Percentiles rank a stretch among this genome's conserved stretches.
Conservation (phyloP, 495 filamentous ascomycete genomes). For the Neurospora discreta region DNA sequence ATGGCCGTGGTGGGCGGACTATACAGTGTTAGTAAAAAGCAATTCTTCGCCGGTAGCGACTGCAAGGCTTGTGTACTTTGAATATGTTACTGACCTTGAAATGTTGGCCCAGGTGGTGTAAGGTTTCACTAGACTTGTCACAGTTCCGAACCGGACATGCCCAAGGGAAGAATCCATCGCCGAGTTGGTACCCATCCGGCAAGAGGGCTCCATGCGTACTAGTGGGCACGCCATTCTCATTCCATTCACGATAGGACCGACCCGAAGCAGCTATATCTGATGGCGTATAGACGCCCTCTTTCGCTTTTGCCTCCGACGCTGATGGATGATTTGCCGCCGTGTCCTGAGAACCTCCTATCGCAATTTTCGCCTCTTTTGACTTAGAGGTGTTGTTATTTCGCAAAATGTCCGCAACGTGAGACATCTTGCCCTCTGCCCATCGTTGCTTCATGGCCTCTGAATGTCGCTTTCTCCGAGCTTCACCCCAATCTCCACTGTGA, state of each 20-base stretch:
- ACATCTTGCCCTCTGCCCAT: constrained; percentile 17
- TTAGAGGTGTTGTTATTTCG: constrained; percentile 7
- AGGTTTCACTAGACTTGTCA: not conserved
- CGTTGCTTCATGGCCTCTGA: constrained; percentile 3
- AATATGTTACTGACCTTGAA: constrained; percentile 9
- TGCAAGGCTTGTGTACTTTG: not conserved
- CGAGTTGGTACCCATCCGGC: constrained; percentile 13
- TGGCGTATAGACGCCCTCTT: not conserved
- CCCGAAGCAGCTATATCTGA: constrained; percentile 14
- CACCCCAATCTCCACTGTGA: not conserved
- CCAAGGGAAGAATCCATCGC: constrained; percentile 7
- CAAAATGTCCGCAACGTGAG: constrained; percentile 1
- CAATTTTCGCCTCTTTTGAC: not conserved
- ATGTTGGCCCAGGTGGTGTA: constrained; percentile 8
- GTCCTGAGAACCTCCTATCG: not conserved
- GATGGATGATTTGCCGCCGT: not conserved
- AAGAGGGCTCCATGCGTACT: constrained; percentile 7
- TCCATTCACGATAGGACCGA: constrained; percentile 13
- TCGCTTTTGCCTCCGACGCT: not conserved
- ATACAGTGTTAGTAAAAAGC: not conserved
- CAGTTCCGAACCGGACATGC: constrained; percentile 14
- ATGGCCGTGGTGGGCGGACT: constrained; percentile 13
- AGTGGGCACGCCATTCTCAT: not conserved
- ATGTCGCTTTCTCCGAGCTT: not conserved
- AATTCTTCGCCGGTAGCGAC: not conserved